Base-by-base conservation (phyloP, 2,329 filamentous ascomycete species). In the Magnaporthiopsis poae region DNA sequence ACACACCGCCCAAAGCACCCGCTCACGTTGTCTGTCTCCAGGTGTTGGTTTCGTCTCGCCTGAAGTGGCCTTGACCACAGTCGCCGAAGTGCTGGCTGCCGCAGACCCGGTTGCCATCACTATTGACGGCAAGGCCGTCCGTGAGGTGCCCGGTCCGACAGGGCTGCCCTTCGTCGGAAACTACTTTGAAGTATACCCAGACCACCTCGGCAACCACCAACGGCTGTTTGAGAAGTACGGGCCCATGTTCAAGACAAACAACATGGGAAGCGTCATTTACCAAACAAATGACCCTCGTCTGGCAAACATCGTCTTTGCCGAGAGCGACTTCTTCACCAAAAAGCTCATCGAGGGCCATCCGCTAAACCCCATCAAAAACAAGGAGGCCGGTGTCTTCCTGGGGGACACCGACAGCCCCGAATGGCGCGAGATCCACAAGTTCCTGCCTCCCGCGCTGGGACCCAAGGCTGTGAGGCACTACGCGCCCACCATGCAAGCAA, bases 401-500 rank as follows among this genome's bases (percentile, higher is more conserved):
- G 77, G 79, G 68, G 83, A 86, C 70, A 85, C 83, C 0, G 77
- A 83, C 27, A 81, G 79, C 0, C 76, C 80, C 21, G 77, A 80
- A 66, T 86, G 81, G 81, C 72, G 73, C 31, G 70, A 80, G 0
- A 80, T 82, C 0, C 86, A 88, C 77, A 88, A 88, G 72, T 88
- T 87, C 73, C 69, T 88, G 0, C 84, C 86, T 0, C 85, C 86
- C 0, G 82, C 84, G 0, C 75, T 88, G 13, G 80, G 81, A 0
- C 85, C 85, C 39, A 86, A 85, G 71, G 86, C 86, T 0, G 84
- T 88, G 5, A 77, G 82, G 0, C 86, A 88, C 69, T 88, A 88
- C 68, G 80, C 83, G 0, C 84, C 85, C 0, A 80, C 78, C 0
- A 88, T 88, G 84, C 84, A 87, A 68, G 73, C 77, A 62, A 82